phyloP scores from a whole-genome alignment of 208 protist species.

The Trypanosoma boissoni region DNA sequence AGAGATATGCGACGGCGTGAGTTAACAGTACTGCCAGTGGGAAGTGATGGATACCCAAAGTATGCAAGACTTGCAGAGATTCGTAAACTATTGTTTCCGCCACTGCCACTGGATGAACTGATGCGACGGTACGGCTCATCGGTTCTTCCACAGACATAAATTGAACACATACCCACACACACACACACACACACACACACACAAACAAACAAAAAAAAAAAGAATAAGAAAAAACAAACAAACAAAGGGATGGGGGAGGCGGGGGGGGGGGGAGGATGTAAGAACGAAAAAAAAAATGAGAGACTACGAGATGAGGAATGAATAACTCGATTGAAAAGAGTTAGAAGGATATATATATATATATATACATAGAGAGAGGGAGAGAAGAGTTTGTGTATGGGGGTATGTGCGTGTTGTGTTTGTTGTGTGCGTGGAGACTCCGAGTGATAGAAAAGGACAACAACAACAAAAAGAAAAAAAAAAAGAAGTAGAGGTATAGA shows the following conservation, averaged over 20 bases:
- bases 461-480: not conserved
- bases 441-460: not conserved
- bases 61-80: constrained; percentile 62
- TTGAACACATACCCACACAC: too few relatives aligned
- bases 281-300: too few relatives aligned
- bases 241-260: too few relatives aligned
- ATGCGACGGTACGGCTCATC: constrained; percentile 64
- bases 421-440: too few relatives aligned
- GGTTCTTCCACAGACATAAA: constrained; percentile 13
- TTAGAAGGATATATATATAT: too few relatives aligned
- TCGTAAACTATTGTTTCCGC: constrained; percentile 55
- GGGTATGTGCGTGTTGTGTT: too few relatives aligned
- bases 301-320: too few relatives aligned
- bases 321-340: too few relatives aligned
- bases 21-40: constrained; percentile 11
- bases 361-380: too few relatives aligned
- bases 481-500: not conserved
- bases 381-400: too few relatives aligned
- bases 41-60: constrained; percentile 50
- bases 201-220: not conserved
- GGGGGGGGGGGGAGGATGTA: too few relatives aligned
- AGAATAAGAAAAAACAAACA: not conserved
- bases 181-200: not conserved
- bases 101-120: constrained; percentile 64
- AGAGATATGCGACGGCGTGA: not conserved